Base-by-base conservation (phyloP, 306 rosid genomes). In the Pterocarpus santalinus region DNA sequence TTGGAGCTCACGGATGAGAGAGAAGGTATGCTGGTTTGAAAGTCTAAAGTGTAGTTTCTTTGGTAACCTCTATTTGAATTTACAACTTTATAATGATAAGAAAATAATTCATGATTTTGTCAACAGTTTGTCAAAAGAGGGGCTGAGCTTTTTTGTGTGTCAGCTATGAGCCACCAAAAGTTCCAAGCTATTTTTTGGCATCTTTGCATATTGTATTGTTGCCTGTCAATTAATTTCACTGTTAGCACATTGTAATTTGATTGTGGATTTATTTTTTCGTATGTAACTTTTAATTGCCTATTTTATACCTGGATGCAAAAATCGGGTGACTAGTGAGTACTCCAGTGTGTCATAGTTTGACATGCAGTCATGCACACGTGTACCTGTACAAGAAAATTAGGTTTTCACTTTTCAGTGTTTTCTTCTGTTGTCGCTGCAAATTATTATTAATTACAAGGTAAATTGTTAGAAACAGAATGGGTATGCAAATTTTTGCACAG, bases 1-100 rank as follows among this genome's bases (percentile, higher is more conserved):
- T 53, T 95, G 99, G 99, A 94, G 97, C 81, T 84, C 92, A 36
- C 89, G 91, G 65, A 83, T 93, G 79, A 89, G 99, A 81, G 98
- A 91, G 65, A 91, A 95, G 98, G 99, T 95, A 89, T 81, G 72
- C 51, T 69, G 44, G 72, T 83, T 63, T 1, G 55, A 79, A 75
- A 72, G 63, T 81, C 65, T 3, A 16, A 75, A 63, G 66, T 73
- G 75, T 60, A 44, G 33, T 69, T 47, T 46, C 35, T 65, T 71
- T 57, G 57, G 56, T 53, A 64, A 61, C 22, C 58, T 76, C 47
- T 15, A 11, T 36, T 73, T 35, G 6, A 69, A 8, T 33, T 28
- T 11, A 32, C 69, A 16, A 34, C 79, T 80, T 36, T 49, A 65
- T 32, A 38, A 36, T 33, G 70, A 49, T 76, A 28, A 39, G 64